Evolutionary conservation across 2,329 filamentous ascomycete species (phyloP).

Genomic region (Trichoderma pleuroti): DNA sequence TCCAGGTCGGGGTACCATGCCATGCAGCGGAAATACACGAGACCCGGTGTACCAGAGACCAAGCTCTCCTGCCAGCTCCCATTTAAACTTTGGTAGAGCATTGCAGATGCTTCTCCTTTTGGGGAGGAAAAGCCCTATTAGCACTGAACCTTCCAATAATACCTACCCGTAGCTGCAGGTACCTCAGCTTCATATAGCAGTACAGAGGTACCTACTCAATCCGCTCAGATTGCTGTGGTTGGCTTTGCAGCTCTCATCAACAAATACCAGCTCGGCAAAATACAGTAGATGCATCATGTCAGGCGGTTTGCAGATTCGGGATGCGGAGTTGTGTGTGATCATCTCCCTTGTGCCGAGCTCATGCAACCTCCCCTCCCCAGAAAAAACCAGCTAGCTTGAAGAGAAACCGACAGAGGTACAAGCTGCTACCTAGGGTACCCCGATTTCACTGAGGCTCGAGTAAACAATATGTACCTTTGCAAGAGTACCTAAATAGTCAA

Average conservation of each 20-base stretch:
- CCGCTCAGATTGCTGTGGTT: background rate
- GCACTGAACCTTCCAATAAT: background rate
- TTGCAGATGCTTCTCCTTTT: background rate
- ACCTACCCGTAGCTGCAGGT: background rate
- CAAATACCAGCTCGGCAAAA: background rate
- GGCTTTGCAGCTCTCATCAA: background rate
- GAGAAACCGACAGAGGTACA: background rate
- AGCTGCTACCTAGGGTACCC: background rate
- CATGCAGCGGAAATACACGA: background rate
- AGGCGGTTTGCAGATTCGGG: background rate
- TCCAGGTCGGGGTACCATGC: background rate
- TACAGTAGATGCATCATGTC: background rate
- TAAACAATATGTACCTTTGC: background rate
- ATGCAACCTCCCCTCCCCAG: slow-evolving; percentile 3
- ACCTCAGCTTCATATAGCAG: background rate
- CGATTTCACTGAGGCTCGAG: too few relatives aligned
- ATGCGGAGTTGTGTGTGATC: slow-evolving; percentile 16
- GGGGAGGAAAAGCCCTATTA: background rate
- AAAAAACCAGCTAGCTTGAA: background rate
- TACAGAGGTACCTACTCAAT: background rate
- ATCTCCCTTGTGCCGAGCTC: background rate
- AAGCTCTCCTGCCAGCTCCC: background rate
- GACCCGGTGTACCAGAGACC: background rate
- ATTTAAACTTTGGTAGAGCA: slow-evolving; percentile 1
- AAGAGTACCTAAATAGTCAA: background rate